Percentiles rank a stretch among this genome's conserved stretches.
phyloP scores from a whole-genome alignment of 345 rosid genomes.

The Nasturtium officinale region DNA sequence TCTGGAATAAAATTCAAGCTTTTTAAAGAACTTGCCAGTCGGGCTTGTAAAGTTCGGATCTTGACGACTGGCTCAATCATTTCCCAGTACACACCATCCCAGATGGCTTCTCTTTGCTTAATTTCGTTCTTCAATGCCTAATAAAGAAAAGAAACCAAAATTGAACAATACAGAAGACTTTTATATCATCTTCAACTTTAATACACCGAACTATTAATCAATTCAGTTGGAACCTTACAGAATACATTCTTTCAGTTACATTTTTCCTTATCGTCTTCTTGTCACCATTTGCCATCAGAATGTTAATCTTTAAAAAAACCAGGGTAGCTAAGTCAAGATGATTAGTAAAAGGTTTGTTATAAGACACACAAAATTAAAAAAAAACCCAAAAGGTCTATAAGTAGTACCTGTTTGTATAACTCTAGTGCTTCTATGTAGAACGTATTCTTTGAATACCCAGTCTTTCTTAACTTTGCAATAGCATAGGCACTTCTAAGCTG shows the following conservation, averaged over 20 bases:
- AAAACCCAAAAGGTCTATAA: background rate
- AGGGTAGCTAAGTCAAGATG: slow-evolving; percentile 22
- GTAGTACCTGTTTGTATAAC: slow-evolving; percentile 72
- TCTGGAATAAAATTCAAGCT: background rate
- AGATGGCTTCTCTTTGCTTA: slow-evolving; percentile 73
- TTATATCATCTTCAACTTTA: background rate
- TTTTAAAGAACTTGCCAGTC: slow-evolving; percentile 62
- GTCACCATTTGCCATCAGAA: slow-evolving; percentile 71
- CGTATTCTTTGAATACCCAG: slow-evolving; percentile 75
- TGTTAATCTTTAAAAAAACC: slow-evolving; percentile 66
- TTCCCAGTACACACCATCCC: slow-evolving; percentile 84
- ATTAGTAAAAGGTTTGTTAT: background rate
- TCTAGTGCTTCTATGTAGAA: slow-evolving; percentile 79
- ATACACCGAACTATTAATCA: slow-evolving; percentile 1
- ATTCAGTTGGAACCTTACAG: slow-evolving; percentile 58
- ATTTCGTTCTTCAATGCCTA: slow-evolving; percentile 89
- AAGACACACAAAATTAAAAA: background rate
- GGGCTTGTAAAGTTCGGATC: slow-evolving; percentile 87
- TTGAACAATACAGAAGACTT: slow-evolving; percentile 15
- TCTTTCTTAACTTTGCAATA: slow-evolving; percentile 74
- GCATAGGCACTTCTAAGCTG: slow-evolving; percentile 93
- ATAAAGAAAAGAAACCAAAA: slow-evolving; percentile 11
- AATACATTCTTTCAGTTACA: slow-evolving; percentile 88
- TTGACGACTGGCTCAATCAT: slow-evolving; percentile 82
- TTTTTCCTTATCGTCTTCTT: slow-evolving; percentile 72